Percentiles rank a stretch among this genome's conserved stretches.
phyloP scores from a whole-genome alignment of 1,284 basidiomycete species.

The Schizophyllum amplum region DNA sequence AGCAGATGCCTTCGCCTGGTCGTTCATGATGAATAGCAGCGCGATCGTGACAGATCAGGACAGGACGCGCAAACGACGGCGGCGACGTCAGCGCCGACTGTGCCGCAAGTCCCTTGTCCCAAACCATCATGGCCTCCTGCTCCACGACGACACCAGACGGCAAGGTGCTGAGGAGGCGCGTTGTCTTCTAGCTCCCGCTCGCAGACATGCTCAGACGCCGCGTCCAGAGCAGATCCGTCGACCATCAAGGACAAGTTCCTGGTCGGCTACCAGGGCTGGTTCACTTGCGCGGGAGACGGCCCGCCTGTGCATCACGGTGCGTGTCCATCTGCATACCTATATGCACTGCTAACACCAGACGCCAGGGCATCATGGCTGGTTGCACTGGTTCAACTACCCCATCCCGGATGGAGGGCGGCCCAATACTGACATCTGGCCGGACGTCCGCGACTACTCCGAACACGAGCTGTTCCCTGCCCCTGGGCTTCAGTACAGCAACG shows the following conservation, averaged over 20 bases:
- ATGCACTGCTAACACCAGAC: neutral
- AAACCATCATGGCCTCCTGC: neutral
- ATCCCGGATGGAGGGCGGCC: conserved; percentile 58
- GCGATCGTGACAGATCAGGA: neutral
- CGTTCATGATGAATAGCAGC: conserved; percentile 20
- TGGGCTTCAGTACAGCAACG: conserved; percentile 47
- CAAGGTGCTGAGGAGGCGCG: neutral
- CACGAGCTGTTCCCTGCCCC: conserved; percentile 62
- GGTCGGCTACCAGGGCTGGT: conserved; percentile 82
- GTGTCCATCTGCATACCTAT: conserved; percentile 5
- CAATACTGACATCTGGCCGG: conserved; percentile 70
- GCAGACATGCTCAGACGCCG: neutral
- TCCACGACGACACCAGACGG: neutral
- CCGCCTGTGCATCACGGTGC: conserved; percentile 51
- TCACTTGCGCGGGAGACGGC: conserved; percentile 63
- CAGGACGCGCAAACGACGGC: neutral
- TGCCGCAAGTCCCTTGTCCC: neutral
- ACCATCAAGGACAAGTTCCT: conserved; percentile 69
- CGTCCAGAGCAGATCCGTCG: conserved; percentile 36
- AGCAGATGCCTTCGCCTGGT: conserved; percentile 24
- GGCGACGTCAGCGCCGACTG: neutral
- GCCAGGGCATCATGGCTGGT: conserved; percentile 66
- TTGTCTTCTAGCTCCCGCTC: neutral
- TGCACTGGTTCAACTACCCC: conserved; percentile 70
- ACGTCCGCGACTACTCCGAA: conserved; percentile 57